A percentile compares a stretch with the other conserved stretches of the same genome.
Conservation (phyloP, 495 filamentous ascomycete genomes). For the Aspergillus leporis region DNA sequence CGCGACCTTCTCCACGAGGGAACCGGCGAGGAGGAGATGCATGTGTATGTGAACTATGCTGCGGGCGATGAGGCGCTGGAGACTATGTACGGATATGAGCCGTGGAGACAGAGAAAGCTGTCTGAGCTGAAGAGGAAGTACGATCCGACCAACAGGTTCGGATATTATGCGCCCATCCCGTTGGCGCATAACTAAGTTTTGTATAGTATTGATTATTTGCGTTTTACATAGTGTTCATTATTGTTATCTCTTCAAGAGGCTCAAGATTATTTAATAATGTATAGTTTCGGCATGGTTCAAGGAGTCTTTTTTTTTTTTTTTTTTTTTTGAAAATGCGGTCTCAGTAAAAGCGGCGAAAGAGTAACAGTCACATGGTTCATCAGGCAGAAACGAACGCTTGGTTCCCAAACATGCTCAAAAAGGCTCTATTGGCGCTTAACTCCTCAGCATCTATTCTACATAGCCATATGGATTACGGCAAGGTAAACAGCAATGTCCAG, state of each 20-base stretch:
- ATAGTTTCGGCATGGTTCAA: background rate
- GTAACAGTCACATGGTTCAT: background rate
- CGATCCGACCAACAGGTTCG: constrained; percentile 59
- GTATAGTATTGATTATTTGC: background rate
- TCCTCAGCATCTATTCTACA: too few relatives aligned
- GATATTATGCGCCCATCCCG: constrained; percentile 3
- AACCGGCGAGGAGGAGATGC: constrained; percentile 23
- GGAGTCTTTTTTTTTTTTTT: too few relatives aligned
- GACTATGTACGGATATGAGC: constrained; percentile 49
- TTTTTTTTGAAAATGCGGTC: too few relatives aligned
- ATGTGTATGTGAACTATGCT: constrained; percentile 53
- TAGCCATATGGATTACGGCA: too few relatives aligned
- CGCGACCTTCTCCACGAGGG: constrained; percentile 23
- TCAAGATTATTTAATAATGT: background rate
- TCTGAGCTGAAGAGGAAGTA: constrained; percentile 84
- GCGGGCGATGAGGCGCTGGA: constrained; percentile 39
- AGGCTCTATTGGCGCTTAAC: too few relatives aligned
- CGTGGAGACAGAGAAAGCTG: constrained; percentile 43
- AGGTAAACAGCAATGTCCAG: constrained; percentile 1
- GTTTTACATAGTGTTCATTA: background rate
- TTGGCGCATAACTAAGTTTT: background rate
- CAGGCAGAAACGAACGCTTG: background rate
- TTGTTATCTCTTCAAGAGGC: background rate
- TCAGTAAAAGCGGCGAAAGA: background rate
- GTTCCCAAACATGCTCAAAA: too few relatives aligned